Percentiles rank a stretch among this genome's conserved stretches.
Evolutionary conservation across 75 land plant species (phyloP).

Genomic region (Cryptomeria japonica): DNA sequence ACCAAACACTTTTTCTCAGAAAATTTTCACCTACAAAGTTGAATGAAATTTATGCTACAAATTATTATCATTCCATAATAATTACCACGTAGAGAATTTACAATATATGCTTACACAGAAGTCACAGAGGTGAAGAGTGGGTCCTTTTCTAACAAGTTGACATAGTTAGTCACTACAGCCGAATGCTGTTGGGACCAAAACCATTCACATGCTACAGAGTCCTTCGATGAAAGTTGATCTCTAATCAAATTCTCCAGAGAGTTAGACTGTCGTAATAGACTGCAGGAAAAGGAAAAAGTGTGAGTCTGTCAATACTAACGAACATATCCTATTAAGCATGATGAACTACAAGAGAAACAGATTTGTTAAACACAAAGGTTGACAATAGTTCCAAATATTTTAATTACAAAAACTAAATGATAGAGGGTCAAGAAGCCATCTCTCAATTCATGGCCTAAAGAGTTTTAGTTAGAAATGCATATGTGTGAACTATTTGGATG

Average conservation of each 20-base stretch:
- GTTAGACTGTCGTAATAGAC: conserved; percentile 59
- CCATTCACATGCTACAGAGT: conserved; percentile 80
- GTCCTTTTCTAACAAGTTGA: conserved; percentile 75
- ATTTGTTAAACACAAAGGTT: not conserved
- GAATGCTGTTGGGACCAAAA: conserved; percentile 87
- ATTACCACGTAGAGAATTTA: not conserved
- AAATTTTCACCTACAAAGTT: not conserved
- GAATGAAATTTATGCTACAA: not conserved
- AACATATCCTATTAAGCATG: not conserved
- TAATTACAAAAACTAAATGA: not conserved
- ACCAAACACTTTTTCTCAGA: not conserved
- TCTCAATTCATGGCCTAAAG: not conserved
- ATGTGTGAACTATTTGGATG: not conserved
- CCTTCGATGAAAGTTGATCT: conserved; percentile 66
- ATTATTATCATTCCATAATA: not conserved
- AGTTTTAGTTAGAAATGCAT: not conserved
- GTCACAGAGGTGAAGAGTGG: conserved; percentile 64
- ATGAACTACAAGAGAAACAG: not conserved
- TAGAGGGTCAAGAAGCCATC: not conserved
- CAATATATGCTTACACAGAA: conserved; percentile 43
- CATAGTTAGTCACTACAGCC: conserved; percentile 57
- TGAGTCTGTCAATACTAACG: not conserved
- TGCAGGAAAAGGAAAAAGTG: conserved; percentile 26
- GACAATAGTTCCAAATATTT: not conserved
- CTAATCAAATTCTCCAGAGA: conserved; percentile 73